These are phyloP conservation scores for Acanthochlamys bracteata DNA, from an alignment of 106 monocot genomes.

Conservation along the genomic window DNA sequence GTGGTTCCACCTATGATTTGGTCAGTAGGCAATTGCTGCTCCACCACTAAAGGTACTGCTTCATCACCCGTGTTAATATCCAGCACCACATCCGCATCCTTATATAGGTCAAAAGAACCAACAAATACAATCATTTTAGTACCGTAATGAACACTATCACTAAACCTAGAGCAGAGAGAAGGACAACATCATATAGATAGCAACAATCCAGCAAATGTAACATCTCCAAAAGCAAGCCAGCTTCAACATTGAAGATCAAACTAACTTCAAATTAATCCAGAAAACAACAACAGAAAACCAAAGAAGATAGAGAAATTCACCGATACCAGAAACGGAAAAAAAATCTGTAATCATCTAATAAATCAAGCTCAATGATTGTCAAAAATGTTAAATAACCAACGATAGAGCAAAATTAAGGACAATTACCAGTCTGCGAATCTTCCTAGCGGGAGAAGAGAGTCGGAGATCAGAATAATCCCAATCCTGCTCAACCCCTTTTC, in stretches of 20 bases:
- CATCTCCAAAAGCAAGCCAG: no score
- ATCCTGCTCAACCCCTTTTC: slow-evolving; percentile 23
- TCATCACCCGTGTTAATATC: slow-evolving; percentile 41
- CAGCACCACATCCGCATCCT: slow-evolving; percentile 45
- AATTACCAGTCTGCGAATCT: slow-evolving; percentile 24
- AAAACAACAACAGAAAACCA: no score
- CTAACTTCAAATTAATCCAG: no score
- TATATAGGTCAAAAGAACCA: not conserved
- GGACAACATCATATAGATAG: no score
- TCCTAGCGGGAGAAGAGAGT: slow-evolving; percentile 20
- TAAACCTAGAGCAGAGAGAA: no score
- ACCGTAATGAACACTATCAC: no score
- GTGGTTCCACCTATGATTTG: not conserved
- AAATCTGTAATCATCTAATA: no score
- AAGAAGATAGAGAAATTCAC: no score
- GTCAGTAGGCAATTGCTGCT: slow-evolving; percentile 6
- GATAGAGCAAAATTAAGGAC: not conserved
- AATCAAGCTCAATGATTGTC: no score
- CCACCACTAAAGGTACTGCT: slow-evolving; percentile 1
- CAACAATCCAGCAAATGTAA: no score
- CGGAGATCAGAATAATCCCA: slow-evolving; percentile 22
- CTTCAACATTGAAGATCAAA: no score
- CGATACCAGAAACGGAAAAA: no score
- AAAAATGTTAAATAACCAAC: not conserved
- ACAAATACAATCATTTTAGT: not conserved